phyloP scores from a whole-genome alignment of 1,284 basidiomycete genomes.

The Ganoderma sinense region DNA sequence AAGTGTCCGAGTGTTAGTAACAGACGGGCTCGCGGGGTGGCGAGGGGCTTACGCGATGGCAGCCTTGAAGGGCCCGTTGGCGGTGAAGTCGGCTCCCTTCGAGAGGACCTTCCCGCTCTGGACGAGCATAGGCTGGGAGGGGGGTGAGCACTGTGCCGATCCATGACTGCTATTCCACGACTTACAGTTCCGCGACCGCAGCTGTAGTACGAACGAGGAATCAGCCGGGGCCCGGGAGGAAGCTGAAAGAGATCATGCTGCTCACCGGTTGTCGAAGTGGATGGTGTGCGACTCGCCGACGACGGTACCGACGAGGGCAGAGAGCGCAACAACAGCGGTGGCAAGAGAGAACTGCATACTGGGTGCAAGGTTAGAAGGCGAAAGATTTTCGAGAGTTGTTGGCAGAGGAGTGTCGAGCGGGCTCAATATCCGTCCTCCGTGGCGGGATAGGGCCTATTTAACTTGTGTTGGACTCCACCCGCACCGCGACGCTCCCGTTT shows the following conservation, averaged over 20 bases:
- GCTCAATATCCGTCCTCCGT: not conserved
- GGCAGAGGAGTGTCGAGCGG: not conserved
- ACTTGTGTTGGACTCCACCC: not conserved
- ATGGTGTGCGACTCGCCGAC: constrained; percentile 46
- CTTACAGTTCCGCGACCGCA: constrained; percentile 5
- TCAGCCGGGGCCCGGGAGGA: constrained; percentile 5
- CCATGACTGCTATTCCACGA: not conserved
- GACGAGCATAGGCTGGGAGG: constrained; percentile 42
- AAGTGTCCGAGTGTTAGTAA: not conserved
- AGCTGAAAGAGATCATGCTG: constrained; percentile 20
- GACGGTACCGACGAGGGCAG: constrained; percentile 35
- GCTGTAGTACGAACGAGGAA: not conserved
- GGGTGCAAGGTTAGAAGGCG: constrained; percentile 27
- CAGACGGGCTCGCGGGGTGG: not conserved
- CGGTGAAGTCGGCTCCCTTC: constrained; percentile 43
- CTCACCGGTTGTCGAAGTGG: constrained; percentile 46
- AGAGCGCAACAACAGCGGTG: constrained; percentile 34
- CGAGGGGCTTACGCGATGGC: constrained; percentile 43
- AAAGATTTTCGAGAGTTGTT: not conserved
- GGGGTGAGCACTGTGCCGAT: constrained; percentile 12
- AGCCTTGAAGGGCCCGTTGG: constrained; percentile 36
- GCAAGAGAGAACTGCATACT: constrained; percentile 43
- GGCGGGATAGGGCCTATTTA: not conserved
- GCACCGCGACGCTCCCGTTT: not conserved
- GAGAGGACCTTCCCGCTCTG: constrained; percentile 42